phyloP scores from a whole-genome alignment of 2,329 filamentous ascomycete species.

The Podosphaera aphanis region DNA sequence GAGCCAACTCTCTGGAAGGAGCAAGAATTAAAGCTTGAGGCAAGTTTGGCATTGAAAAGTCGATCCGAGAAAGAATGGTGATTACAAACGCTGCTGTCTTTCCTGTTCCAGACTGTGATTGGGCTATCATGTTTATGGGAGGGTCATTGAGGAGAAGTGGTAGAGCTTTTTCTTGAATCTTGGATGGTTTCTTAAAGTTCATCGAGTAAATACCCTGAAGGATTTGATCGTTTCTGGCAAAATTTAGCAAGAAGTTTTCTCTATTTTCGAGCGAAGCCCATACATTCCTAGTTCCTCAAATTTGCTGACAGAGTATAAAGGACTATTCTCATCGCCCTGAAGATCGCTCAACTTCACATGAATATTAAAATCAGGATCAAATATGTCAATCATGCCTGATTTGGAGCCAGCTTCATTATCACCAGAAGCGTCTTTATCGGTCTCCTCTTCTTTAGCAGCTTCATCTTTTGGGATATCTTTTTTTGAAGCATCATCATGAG shows the following conservation, averaged over 20 bases:
- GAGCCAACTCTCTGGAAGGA: conserved; percentile 79
- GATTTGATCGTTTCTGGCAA: conserved; percentile 32
- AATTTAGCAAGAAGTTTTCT: conserved; percentile 3
- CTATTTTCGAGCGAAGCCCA: conserved; percentile 17
- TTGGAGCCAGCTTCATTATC: too few relatives aligned
- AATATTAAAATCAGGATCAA: conserved; percentile 65
- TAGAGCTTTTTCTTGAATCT: conserved; percentile 88
- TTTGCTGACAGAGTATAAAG: conserved; percentile 59
- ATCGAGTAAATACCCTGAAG: conserved; percentile 56
- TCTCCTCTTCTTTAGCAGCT: too few relatives aligned
- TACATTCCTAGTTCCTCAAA: conserved; percentile 78
- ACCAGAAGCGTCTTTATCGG: too few relatives aligned
- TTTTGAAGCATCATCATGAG: neutral
- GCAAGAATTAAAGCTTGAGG: conserved; percentile 80
- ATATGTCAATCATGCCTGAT: conserved; percentile 25
- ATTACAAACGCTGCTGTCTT: conserved; percentile 95
- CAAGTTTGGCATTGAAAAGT: conserved; percentile 39
- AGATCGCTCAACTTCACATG: conserved; percentile 81
- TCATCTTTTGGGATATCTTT: neutral
- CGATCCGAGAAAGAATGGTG: conserved; percentile 70
- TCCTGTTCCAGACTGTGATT: conserved; percentile 92
- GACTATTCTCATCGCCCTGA: conserved; percentile 66
- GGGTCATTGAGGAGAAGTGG: conserved; percentile 71
- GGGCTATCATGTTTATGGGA: conserved; percentile 84
- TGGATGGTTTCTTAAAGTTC: conserved; percentile 85